Conservation (phyloP, 2,329 filamentous ascomycete genomes). For the Penicillium sp. region DNA sequence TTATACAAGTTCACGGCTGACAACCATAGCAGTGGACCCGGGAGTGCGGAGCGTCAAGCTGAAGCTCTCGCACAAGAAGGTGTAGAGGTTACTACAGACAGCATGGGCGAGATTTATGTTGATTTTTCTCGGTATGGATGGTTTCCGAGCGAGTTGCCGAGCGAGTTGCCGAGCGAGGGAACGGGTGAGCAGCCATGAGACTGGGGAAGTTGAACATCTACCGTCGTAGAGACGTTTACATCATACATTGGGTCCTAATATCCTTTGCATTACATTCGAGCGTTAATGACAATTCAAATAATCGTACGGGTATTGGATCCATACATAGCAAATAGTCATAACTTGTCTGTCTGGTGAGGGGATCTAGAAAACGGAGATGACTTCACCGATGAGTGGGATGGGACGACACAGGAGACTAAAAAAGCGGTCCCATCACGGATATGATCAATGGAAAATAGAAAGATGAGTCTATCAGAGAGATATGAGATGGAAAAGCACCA, state of each 20-base stretch:
- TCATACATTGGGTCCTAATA: neutral
- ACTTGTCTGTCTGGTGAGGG: neutral
- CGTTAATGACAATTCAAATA: neutral
- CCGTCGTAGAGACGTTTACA: neutral
- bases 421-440: neutral
- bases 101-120: constrained; percentile 46
- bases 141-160: constrained; percentile 52
- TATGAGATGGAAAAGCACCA: neutral
- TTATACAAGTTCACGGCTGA: constrained; percentile 1
- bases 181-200: constrained; percentile 8
- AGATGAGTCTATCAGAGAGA: neutral
- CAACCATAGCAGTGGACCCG: constrained; percentile 35
- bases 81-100: constrained; percentile 41
- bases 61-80: constrained; percentile 42
- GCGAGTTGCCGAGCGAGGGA: constrained; percentile 35
- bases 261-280: neutral
- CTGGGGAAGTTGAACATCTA: constrained; percentile 9
- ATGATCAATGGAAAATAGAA: neutral
- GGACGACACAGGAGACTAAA: neutral
- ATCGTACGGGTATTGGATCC: neutral
- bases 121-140: constrained; percentile 47
- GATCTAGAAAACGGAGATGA: neutral
- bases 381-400: neutral
- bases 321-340: neutral
- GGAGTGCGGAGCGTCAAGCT: constrained; percentile 45